These are phyloP conservation scores for Calvatia gigantea DNA, from an alignment of 768 basidiomycete genomes.

Conservation along the genomic window DNA sequence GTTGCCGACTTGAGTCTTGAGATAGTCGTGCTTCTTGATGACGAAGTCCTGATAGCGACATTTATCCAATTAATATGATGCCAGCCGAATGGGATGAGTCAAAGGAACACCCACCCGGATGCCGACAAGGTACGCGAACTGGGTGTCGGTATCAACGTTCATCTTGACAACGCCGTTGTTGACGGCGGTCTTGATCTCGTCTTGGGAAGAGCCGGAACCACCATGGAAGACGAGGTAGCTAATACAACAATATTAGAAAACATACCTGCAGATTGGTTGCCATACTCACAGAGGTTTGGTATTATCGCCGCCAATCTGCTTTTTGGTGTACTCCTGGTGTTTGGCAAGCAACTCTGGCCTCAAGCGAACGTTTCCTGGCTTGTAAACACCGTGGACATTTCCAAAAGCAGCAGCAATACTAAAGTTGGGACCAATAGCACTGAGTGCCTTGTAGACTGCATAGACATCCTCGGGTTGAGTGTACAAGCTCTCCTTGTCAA, in stretches of 20 bases:
- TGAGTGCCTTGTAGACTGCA: constrained; percentile 85
- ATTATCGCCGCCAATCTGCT: constrained; percentile 60
- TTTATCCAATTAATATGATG: not conserved
- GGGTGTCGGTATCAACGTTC: constrained; percentile 97
- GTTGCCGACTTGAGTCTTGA: constrained; percentile 91
- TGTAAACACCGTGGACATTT: constrained; percentile 99
- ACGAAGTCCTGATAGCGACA: constrained; percentile 68
- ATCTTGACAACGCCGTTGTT: constrained; percentile 95
- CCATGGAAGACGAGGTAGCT: constrained; percentile 99
- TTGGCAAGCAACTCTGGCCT: constrained; percentile 88
- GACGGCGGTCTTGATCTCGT: constrained; percentile 93
- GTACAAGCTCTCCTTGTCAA: constrained; percentile 92
- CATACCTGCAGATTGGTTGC: not conserved
- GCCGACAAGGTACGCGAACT: constrained; percentile 87
- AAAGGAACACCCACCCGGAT: constrained; percentile 53
- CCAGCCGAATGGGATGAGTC: not conserved
- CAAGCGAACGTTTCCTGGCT: constrained; percentile 95
- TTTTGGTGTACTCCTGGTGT: constrained; percentile 77
- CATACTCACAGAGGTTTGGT: constrained; percentile 76
- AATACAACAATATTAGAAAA: constrained; percentile 3
- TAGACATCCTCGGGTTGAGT: constrained; percentile 97
- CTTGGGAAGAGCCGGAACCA: constrained; percentile 95
- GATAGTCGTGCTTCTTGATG: constrained; percentile 80
- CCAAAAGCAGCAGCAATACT: constrained; percentile 98
- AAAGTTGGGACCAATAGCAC: constrained; percentile 86